A percentile compares a stretch with the other conserved stretches of the same genome.
Conservation (phyloP, 345 rosid species). For the Salix koriyanagi region DNA sequence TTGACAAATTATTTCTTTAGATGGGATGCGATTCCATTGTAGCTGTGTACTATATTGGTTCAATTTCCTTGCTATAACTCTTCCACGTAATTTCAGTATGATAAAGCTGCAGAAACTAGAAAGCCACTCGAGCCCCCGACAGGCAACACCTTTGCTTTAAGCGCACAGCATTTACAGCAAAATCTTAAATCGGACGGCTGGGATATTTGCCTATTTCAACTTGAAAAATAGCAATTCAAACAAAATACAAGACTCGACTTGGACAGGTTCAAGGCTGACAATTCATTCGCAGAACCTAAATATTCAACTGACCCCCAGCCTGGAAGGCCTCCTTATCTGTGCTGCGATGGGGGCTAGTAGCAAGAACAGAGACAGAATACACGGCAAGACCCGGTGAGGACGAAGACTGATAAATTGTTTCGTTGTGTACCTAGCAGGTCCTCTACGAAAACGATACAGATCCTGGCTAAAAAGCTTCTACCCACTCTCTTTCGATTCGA, state of each 20-base stretch:
- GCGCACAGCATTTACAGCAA: too few species aligned
- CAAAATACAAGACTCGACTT: not conserved
- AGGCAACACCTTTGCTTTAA: not conserved
- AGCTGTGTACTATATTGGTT: not conserved
- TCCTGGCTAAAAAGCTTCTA: not conserved
- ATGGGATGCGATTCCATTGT: not conserved
- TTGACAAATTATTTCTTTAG: not conserved
- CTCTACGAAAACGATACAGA: not conserved
- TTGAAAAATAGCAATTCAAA: not conserved
- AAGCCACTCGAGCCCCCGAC: not conserved
- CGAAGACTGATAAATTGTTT: not conserved
- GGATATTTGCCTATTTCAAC: not conserved
- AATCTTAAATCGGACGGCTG: too few species aligned
- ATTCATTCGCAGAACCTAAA: not conserved
- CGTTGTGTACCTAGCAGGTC: not conserved
- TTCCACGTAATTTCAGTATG: not conserved
- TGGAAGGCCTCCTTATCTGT: not conserved
- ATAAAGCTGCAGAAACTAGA: not conserved
- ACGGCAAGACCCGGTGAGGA: not conserved
- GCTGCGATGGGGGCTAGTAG: not conserved
- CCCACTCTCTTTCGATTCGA: not conserved
- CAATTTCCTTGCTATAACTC: not conserved
- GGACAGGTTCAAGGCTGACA: not conserved
- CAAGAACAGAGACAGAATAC: not conserved
- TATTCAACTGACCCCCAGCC: not conserved